phyloP scores from a whole-genome alignment of 1,284 basidiomycete species.

The Xerocomus minutiporus region DNA sequence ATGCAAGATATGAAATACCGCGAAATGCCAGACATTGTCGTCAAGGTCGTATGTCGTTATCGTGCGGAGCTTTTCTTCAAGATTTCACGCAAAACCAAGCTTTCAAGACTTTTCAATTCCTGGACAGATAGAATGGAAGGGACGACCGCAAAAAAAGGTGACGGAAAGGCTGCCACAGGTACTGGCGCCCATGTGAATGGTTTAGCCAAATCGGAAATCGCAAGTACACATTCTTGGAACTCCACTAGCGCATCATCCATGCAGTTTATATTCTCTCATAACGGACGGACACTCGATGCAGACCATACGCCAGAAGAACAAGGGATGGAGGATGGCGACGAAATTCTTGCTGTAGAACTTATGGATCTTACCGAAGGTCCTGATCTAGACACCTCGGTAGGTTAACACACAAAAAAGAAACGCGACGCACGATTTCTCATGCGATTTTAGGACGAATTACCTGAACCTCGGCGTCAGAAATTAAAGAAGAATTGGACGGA shows the following conservation, averaged over 20 bases:
- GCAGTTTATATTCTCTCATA: conserved; percentile 79
- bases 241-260: conserved; percentile 37
- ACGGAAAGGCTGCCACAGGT: conserved; percentile 27
- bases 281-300: conserved; percentile 66
- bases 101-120: conserved; percentile 73
- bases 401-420: conserved; percentile 24
- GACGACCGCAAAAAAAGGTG: conserved; percentile 39
- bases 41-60: conserved; percentile 81
- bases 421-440: conserved; percentile 1
- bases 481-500: conserved; percentile 75
- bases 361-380: conserved; percentile 77
- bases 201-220: conserved; percentile 42
- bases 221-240: conserved; percentile 34
- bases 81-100: conserved; percentile 79
- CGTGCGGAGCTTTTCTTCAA: conserved; percentile 85
- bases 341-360: conserved; percentile 79
- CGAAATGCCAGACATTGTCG: conserved; percentile 75
- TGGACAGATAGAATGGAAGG: conserved; percentile 83
- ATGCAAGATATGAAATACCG: conserved; percentile 71
- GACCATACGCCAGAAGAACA: conserved; percentile 80
- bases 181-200: conserved; percentile 41
- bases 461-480: conserved; percentile 57
- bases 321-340: conserved; percentile 78
- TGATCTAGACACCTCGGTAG: conserved; percentile 56
- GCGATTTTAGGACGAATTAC: conserved; percentile 52